Conservation (phyloP, 208 protist species). For the Leishmania lainsoni region DNA sequence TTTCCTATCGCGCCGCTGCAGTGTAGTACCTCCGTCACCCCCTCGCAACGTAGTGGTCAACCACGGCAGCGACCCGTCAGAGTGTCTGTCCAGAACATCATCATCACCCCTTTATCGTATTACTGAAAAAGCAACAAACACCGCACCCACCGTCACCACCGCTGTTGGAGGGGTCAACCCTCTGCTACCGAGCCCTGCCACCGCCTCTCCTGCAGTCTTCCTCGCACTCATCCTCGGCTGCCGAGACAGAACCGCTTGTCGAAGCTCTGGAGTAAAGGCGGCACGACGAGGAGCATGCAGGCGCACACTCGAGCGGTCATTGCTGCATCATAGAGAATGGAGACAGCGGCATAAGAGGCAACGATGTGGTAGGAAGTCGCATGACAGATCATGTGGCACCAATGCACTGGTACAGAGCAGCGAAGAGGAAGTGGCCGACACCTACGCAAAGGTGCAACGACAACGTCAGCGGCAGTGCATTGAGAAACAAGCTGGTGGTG, state of each 20-base stretch:
- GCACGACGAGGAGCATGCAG: not conserved
- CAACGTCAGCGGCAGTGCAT: not conserved
- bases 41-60: not conserved
- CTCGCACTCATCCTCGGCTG: not conserved
- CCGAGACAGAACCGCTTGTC: not conserved
- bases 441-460: conserved; percentile 11
- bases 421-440: conserved; percentile 11
- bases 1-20: not conserved
- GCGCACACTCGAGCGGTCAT: not conserved
- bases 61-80: not conserved
- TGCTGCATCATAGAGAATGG: not conserved
- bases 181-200: not conserved
- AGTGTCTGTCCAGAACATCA: not conserved
- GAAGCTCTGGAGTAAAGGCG: not conserved
- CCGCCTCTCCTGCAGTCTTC: not conserved
- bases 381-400: not conserved
- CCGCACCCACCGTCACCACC: not conserved
- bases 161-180: not conserved
- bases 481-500: not conserved
- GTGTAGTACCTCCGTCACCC: not conserved
- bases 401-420: not conserved
- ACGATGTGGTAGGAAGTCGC: not conserved
- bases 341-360: conserved; percentile 1
- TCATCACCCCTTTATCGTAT: not conserved
- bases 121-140: not conserved